Conservation (phyloP, 2,329 filamentous ascomycete genomes). For the Chrysosporium queenslandicum region DNA sequence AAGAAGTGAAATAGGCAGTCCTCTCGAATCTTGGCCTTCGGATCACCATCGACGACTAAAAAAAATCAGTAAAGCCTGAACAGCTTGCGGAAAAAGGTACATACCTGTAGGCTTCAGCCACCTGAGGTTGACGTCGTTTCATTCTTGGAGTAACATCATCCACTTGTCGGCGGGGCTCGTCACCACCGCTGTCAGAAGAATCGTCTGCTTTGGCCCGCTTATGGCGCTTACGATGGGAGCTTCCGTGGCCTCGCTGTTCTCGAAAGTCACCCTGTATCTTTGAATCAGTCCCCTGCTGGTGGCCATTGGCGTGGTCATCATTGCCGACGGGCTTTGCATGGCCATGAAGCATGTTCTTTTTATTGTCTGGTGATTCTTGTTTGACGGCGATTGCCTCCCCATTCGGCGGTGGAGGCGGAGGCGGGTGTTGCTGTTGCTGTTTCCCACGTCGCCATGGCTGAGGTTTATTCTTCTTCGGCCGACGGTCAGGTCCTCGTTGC, state of each 20-base stretch:
- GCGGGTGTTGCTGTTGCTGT: slow-evolving; percentile 1
- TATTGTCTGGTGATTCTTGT: background rate
- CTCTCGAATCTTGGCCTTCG: background rate
- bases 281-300: background rate
- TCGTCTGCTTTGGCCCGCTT: slow-evolving; percentile 16
- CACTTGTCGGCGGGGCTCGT: slow-evolving; percentile 24
- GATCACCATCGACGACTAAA: slow-evolving; percentile 34
- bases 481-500: background rate
- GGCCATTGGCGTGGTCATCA: background rate
- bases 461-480: background rate
- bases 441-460: background rate
- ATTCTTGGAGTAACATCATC: slow-evolving; percentile 26
- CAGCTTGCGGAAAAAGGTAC: background rate
- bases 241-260: slow-evolving; percentile 6
- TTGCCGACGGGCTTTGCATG: background rate
- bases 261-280: background rate
- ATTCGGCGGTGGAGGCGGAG: slow-evolving; percentile 6
- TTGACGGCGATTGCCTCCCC: background rate
- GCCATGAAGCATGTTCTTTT: background rate
- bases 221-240: slow-evolving; percentile 12
- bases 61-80: slow-evolving; percentile 15
- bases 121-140: slow-evolving; percentile 33
- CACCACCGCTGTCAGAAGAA: slow-evolving; percentile 18
- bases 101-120: slow-evolving; percentile 34
- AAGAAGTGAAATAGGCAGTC: background rate